Evolutionary conservation across 1,284 basidiomycete species (phyloP), one percentile per base, ranked within the genome.

Genomic region (Pterulicium gracile): DNA sequence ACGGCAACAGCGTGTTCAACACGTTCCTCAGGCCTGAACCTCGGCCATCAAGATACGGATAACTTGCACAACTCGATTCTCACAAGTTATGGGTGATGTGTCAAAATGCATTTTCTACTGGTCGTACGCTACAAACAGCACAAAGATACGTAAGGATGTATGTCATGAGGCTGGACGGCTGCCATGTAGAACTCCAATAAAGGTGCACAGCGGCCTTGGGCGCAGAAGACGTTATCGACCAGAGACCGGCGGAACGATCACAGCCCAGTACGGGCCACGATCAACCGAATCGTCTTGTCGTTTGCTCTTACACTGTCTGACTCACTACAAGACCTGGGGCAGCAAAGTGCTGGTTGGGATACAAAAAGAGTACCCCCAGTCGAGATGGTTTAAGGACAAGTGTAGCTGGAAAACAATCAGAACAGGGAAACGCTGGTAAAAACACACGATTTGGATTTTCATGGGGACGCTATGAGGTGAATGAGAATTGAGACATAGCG

Each of bases 331-430:
- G 36, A 39, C 36, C 15, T 13, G n/a, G 15, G 36, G 19, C 36
- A 39, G 36, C 36, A 39, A 39, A 39, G 36, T 17, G 36, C 36
- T 39, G 36, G 7, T 5, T 17, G 15, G 19, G 15, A 13, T 39
- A 39, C 36, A 39, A 4, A 17, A 10, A 17, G 5, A 39, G 36
- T n/a, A n/a, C n/a, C 15, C 15, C 36, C 36, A 39, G 36, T 39
- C 36, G 19, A 39, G 36, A 39, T 39, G 19, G 20, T 43, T 21
- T 22, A 43, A 22, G 23, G 42, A 24, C 42, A 21, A 43, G 18
- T 7, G 19, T 10, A 10, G 19, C 19, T 41, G 10, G 7, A 41
- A 41, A 43, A 43, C 13, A 43, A 43, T 10, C 15, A 20, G 42
- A 43, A 43, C 5, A 21, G 20, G 17, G 42, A 43, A 5, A 22